Conservation (phyloP, 2,329 filamentous ascomycete genomes). For the Paracoccidioides lutzii region DNA sequence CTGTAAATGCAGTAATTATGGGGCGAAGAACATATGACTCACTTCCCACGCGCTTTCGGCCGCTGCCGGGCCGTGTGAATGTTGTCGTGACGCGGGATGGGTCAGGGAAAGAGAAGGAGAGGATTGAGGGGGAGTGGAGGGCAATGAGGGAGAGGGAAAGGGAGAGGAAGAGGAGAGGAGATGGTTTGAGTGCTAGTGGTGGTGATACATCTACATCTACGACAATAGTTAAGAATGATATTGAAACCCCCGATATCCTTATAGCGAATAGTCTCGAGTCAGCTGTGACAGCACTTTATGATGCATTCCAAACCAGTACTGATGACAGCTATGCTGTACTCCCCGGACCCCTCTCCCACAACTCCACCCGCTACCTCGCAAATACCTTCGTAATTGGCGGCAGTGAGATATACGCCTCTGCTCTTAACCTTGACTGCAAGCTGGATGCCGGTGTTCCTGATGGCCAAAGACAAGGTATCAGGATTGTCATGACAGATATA, state of each 20-base stretch:
- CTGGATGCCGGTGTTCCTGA: neutral
- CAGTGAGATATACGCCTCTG: constrained; percentile 66
- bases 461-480: constrained; percentile 9
- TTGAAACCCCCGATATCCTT: constrained; percentile 28
- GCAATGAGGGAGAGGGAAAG: constrained; percentile 17
- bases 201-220: constrained; percentile 1
- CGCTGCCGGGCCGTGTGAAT: constrained; percentile 67
- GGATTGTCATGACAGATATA: constrained; percentile 32
- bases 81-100: constrained; percentile 55
- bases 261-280: constrained; percentile 46
- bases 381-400: constrained; percentile 82
- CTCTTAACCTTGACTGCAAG: constrained; percentile 36
- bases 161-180: constrained; percentile 13
- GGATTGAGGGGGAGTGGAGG: constrained; percentile 25
- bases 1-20: constrained; percentile 75
- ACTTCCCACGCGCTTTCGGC: constrained; percentile 66
- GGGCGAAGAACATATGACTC: constrained; percentile 94
- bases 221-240: neutral
- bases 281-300: constrained; percentile 37
- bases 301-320: constrained; percentile 6
- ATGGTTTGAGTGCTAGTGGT: constrained; percentile 2
- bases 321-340: neutral
- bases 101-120: constrained; percentile 18
- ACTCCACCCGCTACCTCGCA: constrained; percentile 28
- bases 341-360: constrained; percentile 1